Conservation (phyloP, 2,329 filamentous ascomycete species). For the Cytospora paraplurivora region DNA sequence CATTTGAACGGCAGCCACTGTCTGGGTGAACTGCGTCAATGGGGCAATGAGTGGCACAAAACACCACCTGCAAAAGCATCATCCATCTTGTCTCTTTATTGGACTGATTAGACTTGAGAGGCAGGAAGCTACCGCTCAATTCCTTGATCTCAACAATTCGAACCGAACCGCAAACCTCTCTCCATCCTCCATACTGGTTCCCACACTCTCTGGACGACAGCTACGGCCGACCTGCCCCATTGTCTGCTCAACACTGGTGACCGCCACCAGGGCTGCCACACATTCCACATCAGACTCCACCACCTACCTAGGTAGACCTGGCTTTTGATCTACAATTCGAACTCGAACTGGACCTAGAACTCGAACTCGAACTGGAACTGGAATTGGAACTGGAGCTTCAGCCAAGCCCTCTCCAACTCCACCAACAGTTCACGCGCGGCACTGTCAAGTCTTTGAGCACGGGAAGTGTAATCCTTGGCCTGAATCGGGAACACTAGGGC, state of each 20-base stretch:
- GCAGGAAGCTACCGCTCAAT: conserved; percentile 15
- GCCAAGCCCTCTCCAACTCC: conserved; percentile 15
- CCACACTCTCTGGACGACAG: background rate
- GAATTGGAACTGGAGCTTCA: conserved; percentile 8
- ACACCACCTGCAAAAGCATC: conserved; percentile 19
- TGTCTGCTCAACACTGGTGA: background rate
- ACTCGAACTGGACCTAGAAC: background rate
- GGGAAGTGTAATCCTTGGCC: background rate
- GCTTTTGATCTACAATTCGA: background rate
- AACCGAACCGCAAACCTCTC: conserved; percentile 6
- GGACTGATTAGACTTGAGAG: conserved; percentile 8
- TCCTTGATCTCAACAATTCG: background rate
- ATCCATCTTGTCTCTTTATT: conserved; percentile 11
- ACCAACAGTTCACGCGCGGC: background rate
- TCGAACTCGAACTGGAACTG: background rate
- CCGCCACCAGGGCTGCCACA: background rate
- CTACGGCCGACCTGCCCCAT: background rate
- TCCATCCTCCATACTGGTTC: background rate
- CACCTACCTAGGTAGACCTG: background rate
- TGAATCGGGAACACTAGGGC: conserved; percentile 22
- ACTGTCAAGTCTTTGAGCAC: conserved; percentile 9
- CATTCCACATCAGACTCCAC: background rate
- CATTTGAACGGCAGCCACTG: conserved; percentile 8
- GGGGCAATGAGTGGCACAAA: conserved; percentile 11
- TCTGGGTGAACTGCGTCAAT: conserved; percentile 13